phyloP scores from a whole-genome alignment of 192 early-diverging fungal genomes.

The Umbelopsis vinacea region DNA sequence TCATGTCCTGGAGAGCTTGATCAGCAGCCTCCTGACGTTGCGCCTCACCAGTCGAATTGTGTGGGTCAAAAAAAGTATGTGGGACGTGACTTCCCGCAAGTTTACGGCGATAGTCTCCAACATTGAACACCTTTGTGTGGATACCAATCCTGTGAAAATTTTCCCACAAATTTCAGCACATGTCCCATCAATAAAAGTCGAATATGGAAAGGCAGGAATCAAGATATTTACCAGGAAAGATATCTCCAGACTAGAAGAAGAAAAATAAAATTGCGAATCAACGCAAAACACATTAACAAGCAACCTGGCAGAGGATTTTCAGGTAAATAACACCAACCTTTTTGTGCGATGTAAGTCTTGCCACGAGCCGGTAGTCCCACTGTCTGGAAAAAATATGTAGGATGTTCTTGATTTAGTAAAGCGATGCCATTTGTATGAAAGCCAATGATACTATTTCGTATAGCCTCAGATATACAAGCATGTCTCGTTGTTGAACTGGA shows the following conservation, averaged over 20 bases:
- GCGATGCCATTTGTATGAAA: background rate
- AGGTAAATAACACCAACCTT: constrained; percentile 53
- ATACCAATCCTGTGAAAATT: constrained; percentile 93
- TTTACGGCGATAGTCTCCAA: constrained; percentile 94
- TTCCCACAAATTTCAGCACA: constrained; percentile 20
- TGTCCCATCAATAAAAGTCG: background rate
- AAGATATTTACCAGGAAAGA: constrained; percentile 11
- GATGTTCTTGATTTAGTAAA: background rate
- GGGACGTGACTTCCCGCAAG: constrained; percentile 78
- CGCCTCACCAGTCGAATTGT: constrained; percentile 71
- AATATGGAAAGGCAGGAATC: background rate
- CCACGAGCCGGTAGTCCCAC: constrained; percentile 89
- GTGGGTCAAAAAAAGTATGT: constrained; percentile 93
- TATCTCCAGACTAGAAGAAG: constrained; percentile 9
- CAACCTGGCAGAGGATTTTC: too few relatives aligned
- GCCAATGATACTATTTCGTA: too few relatives aligned
- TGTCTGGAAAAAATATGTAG: constrained; percentile 58
- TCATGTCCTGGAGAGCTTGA: constrained; percentile 90
- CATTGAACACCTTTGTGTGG: constrained; percentile 92
- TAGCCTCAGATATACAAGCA: too few relatives aligned
- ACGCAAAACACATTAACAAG: background rate
- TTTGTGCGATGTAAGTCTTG: constrained; percentile 92
- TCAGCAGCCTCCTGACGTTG: constrained; percentile 81
- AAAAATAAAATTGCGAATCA: background rate
- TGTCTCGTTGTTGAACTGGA: too few relatives aligned